These are phyloP conservation scores for Xylaria intraflava DNA, from an alignment of 495 filamentous ascomycete species.

Conservation along the genomic window DNA sequence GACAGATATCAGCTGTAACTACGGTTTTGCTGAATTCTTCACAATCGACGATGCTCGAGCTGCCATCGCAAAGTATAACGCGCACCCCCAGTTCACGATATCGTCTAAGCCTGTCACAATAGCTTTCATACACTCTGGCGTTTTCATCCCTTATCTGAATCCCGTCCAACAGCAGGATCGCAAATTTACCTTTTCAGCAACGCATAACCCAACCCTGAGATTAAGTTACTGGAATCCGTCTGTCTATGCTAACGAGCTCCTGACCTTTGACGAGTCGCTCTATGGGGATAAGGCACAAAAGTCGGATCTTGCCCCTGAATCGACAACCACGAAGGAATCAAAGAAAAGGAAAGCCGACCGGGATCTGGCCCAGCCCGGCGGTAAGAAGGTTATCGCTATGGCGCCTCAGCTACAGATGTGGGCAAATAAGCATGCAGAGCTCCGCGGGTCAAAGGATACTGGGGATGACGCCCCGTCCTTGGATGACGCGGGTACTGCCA, in stretches of 20 bases:
- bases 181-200: constrained; percentile 64
- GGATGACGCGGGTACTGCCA: constrained; percentile 16
- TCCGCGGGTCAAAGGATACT: constrained; percentile 53
- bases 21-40: constrained; percentile 87
- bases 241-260: constrained; percentile 63
- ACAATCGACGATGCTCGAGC: constrained; percentile 68
- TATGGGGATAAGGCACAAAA: constrained; percentile 36
- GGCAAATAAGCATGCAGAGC: constrained; percentile 78
- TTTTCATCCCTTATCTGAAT: constrained; percentile 73
- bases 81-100: constrained; percentile 78
- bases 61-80: constrained; percentile 66
- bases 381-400: constrained; percentile 47
- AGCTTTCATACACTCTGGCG: constrained; percentile 78
- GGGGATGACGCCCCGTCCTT: constrained; percentile 1
- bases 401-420: constrained; percentile 76
- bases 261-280: constrained; percentile 42
- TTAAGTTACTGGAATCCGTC: constrained; percentile 83
- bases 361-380: constrained; percentile 41
- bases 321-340: constrained; percentile 42
- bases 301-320: constrained; percentile 30
- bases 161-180: constrained; percentile 43
- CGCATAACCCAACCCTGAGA: constrained; percentile 60
- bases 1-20: constrained; percentile 74
- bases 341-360: constrained; percentile 66
- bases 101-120: constrained; percentile 67